phyloP scores from a whole-genome alignment of 257 asterid genomes.

The Linaria vulgaris region DNA sequence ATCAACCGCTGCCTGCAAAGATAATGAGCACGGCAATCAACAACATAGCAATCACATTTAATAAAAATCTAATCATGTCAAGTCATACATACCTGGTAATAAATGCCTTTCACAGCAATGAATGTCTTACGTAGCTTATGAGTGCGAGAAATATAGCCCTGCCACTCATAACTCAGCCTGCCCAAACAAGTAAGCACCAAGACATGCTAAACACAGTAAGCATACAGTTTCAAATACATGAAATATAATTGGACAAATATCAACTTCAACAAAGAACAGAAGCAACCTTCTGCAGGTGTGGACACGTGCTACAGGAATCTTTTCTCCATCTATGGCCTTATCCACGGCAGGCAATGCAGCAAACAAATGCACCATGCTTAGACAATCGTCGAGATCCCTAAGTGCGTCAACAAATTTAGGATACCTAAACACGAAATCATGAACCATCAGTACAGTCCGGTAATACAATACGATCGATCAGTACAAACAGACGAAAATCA shows the following conservation, averaged over 20 bases:
- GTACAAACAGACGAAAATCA: slow-evolving; percentile 18
- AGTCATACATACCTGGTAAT: slow-evolving; percentile 65
- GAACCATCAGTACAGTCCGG: slow-evolving; percentile 6
- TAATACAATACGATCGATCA: slow-evolving; percentile 6
- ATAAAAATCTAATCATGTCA: neutral
- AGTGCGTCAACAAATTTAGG: slow-evolving; percentile 88
- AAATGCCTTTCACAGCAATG: slow-evolving; percentile 93
- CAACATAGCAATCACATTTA: slow-evolving; percentile 11
- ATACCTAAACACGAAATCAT: slow-evolving; percentile 46
- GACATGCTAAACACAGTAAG: slow-evolving; percentile 16
- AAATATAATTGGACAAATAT: neutral
- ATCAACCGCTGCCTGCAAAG: slow-evolving; percentile 77
- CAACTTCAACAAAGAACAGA: neutral
- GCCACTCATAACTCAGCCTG: slow-evolving; percentile 99
- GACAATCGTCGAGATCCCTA: slow-evolving; percentile 94
- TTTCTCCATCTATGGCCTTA: slow-evolving; percentile 72
- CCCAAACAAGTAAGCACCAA: neutral
- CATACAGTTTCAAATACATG: neutral
- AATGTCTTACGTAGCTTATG: slow-evolving; percentile 91
- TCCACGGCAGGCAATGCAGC: slow-evolving; percentile 96
- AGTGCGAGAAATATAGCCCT: slow-evolving; percentile 83
- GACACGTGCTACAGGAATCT: slow-evolving; percentile 71
- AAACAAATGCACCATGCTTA: slow-evolving; percentile 93
- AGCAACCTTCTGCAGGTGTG: slow-evolving; percentile 87
- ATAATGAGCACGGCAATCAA: neutral